Evolutionary conservation across 2,329 filamentous ascomycete genomes (phyloP), one percentile per base, ranked within the genome.

Genomic region (Penicillium sclerotigenum): DNA sequence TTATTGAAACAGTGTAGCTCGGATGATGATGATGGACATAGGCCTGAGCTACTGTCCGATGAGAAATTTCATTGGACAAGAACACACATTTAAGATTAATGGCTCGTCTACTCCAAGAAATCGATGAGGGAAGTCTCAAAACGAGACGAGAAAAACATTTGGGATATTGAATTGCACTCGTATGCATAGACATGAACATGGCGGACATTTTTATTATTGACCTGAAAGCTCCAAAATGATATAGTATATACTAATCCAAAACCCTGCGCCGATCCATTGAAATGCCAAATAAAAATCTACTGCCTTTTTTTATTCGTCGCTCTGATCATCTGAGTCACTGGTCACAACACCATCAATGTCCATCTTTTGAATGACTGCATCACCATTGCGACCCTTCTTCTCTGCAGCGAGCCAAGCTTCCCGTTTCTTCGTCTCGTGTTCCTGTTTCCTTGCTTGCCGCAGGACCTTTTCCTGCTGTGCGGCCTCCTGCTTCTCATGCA

Each of bases 401-500:
- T 78, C 75, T 4, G 74, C 75, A 22, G 73, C 71, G 59, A 78
- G 75, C 71, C 76, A 79, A 22, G 74, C 74, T 61, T 78, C 68
- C 54, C 76, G 68, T 51, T 69, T 71, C 52, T 71, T 71, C n/a
- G 65, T 57, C 33, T 72, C 74, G n/a, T 71, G 68, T 29, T 73
- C 72, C 51, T 77, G 74, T 56, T 72, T 76, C 51, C 69, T 70
- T 33, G 68, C 69, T 60, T 72, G 71, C 8, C 68, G 71, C 41
- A 63, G 60, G 31, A 74, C 55, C 57, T 69, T 71, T 46, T 69
- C 65, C 37, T 63, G 61, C 33, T 71, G 67, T 31, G 70, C 64
- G 26, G 65, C 66, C 42, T 72, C 71, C 58, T 75, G 71, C 43
- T 74, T 74, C 51, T 71, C 68, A 47, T 76, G 70, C 22, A 77